These are phyloP conservation scores for Debaryomycetaceae sp. DNA, from an alignment of 1,139 yeast genomes.

Conservation along the genomic window DNA sequence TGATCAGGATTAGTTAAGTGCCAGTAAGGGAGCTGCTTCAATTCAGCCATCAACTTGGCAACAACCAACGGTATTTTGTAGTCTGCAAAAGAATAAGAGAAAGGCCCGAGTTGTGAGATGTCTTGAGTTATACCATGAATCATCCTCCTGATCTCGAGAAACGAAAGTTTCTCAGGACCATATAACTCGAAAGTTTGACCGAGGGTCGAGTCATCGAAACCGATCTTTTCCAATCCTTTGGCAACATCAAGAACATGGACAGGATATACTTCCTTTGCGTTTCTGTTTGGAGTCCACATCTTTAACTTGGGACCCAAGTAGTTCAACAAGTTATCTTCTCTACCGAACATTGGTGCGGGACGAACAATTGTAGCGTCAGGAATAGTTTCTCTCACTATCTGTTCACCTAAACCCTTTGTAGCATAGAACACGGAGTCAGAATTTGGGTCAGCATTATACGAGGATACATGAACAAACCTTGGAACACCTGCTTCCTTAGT, in stretches of 20 bases:
- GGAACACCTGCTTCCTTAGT: slow-evolving; percentile 72
- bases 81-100: slow-evolving; percentile 33
- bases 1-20: slow-evolving; percentile 69
- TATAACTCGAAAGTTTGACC: slow-evolving; percentile 75
- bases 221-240: slow-evolving; percentile 71
- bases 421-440: slow-evolving; percentile 71
- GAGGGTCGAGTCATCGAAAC: slow-evolving; percentile 74
- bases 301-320: slow-evolving; percentile 55
- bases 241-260: slow-evolving; percentile 81
- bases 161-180: slow-evolving; percentile 69
- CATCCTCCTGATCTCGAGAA: slow-evolving; percentile 66
- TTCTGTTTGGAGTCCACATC: slow-evolving; percentile 62
- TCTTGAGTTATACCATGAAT: slow-evolving; percentile 63
- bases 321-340: slow-evolving; percentile 70
- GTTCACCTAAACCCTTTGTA: slow-evolving; percentile 79
- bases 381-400: slow-evolving; percentile 58
- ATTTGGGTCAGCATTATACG: slow-evolving; percentile 70
- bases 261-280: slow-evolving; percentile 65
- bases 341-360: slow-evolving; percentile 79
- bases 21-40: slow-evolving; percentile 65
- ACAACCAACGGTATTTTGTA: slow-evolving; percentile 31
- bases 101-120: slow-evolving; percentile 53
- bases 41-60: slow-evolving; percentile 44
- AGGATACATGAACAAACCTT: slow-evolving; percentile 73
- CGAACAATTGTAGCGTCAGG: slow-evolving; percentile 85